These are phyloP conservation scores for Penicillium antarcticum DNA, from an alignment of 495 filamentous ascomycete species.

Conservation along the genomic window DNA sequence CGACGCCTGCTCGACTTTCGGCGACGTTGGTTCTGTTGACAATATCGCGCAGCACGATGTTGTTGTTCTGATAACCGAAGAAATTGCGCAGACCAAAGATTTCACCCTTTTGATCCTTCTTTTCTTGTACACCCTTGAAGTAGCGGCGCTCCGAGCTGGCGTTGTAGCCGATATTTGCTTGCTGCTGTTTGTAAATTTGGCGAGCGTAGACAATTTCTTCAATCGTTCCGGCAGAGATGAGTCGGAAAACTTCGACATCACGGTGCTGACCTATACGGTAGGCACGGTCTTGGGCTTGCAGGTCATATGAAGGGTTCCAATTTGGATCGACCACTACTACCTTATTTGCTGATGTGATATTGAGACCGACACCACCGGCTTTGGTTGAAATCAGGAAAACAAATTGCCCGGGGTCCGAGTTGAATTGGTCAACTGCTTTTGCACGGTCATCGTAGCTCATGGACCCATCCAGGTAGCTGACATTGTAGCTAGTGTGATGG, in stretches of 20 bases:
- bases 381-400: slow-evolving; percentile 95
- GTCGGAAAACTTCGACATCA: slow-evolving; percentile 93
- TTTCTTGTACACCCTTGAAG: slow-evolving; percentile 90
- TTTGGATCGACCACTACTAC: slow-evolving; percentile 97
- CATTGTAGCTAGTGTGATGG: slow-evolving; percentile 83
- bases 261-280: slow-evolving; percentile 92
- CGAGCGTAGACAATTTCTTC: slow-evolving; percentile 97
- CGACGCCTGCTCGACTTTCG: slow-evolving; percentile 82
- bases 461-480: slow-evolving; percentile 85
- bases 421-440: slow-evolving; percentile 83
- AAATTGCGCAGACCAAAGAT: slow-evolving; percentile 89
- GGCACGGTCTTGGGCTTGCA: slow-evolving; percentile 95
- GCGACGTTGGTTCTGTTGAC: slow-evolving; percentile 98
- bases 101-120: slow-evolving; percentile 79
- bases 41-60: slow-evolving; percentile 81
- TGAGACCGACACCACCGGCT: slow-evolving; percentile 85
- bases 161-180: slow-evolving; percentile 96
- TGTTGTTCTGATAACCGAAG: slow-evolving; percentile 77
- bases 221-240: slow-evolving; percentile 90
- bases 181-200: slow-evolving; percentile 98
- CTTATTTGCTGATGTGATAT: slow-evolving; percentile 97
- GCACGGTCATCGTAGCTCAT: slow-evolving; percentile 83
- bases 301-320: slow-evolving; percentile 92
- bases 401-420: slow-evolving; percentile 82
- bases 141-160: slow-evolving; percentile 90